A percentile compares a stretch with the other conserved stretches of the same genome.
Evolutionary conservation across 257 asterid species (phyloP).

Genomic region (Lycium ferocissimum): DNA sequence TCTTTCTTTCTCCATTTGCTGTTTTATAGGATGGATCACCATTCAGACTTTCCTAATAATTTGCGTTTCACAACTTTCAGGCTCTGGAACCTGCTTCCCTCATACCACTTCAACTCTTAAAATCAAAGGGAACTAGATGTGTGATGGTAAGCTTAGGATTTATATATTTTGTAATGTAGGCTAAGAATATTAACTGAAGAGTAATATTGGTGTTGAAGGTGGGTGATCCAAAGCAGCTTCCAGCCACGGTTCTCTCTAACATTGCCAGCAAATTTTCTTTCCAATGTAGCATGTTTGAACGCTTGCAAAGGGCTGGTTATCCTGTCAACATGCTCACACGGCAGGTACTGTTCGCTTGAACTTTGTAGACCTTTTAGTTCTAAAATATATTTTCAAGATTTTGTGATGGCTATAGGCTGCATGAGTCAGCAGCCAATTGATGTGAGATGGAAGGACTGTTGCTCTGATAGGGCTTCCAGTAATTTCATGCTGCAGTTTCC

Average conservation of each 20-base stretch:
- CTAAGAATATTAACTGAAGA: constrained; percentile 35
- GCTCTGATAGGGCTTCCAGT: background rate
- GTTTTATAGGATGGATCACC: constrained; percentile 9
- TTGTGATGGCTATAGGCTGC: constrained; percentile 22
- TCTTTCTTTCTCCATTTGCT: constrained; percentile 29
- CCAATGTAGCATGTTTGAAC: constrained; percentile 99
- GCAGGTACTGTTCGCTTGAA: constrained; percentile 63
- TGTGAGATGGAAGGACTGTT: background rate
- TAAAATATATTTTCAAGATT: constrained; percentile 14
- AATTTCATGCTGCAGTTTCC: constrained; percentile 17
- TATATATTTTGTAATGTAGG: constrained; percentile 32
- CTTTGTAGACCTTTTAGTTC: constrained; percentile 21
- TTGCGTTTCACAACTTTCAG: constrained; percentile 43
- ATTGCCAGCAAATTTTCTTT: constrained; percentile 89
- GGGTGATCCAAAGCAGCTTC: constrained; percentile 99
- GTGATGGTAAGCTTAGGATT: constrained; percentile 72
- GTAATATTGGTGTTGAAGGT: constrained; percentile 57
- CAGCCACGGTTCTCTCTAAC: constrained; percentile 94
- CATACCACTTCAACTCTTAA: constrained; percentile 97
- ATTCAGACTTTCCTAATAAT: constrained; percentile 6
- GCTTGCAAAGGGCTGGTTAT: constrained; percentile 96
- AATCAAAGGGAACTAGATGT: constrained; percentile 88
- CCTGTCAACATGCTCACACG: constrained; percentile 93
- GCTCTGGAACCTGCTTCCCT: constrained; percentile 98
- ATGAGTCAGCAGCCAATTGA: background rate